These are phyloP conservation scores for Penicillium odoratum DNA, from an alignment of 495 filamentous ascomycete species.

Conservation along the genomic window DNA sequence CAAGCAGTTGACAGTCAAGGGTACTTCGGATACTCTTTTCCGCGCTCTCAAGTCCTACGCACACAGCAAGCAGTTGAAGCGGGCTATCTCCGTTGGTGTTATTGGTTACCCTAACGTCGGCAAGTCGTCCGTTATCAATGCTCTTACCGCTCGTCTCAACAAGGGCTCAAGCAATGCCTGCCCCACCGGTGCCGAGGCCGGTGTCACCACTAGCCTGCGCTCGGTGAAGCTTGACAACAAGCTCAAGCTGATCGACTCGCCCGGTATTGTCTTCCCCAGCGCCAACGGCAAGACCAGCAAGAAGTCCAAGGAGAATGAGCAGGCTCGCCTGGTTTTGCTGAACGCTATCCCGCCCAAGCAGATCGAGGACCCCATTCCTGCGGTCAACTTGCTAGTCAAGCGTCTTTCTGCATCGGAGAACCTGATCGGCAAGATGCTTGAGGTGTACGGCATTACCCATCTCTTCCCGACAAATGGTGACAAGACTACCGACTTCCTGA, in stretches of 20 bases:
- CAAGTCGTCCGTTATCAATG: slow-evolving; percentile 96
- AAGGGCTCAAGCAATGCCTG: slow-evolving; percentile 67
- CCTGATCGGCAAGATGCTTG: slow-evolving; percentile 71
- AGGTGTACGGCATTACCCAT: slow-evolving; percentile 78
- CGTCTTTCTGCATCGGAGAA: slow-evolving; percentile 71
- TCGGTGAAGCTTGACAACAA: slow-evolving; percentile 94
- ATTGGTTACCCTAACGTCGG: slow-evolving; percentile 98
- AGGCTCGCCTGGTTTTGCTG: slow-evolving; percentile 82
- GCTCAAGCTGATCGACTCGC: slow-evolving; percentile 91
- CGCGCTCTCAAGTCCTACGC: slow-evolving; percentile 88
- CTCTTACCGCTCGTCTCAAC: slow-evolving; percentile 78
- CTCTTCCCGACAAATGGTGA: slow-evolving; percentile 70
- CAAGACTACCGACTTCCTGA: slow-evolving; percentile 84
- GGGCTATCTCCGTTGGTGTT: slow-evolving; percentile 86
- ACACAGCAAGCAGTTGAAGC: slow-evolving; percentile 79
- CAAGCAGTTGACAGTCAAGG: slow-evolving; percentile 81
- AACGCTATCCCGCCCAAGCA: slow-evolving; percentile 92
- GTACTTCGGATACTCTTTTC: slow-evolving; percentile 84
- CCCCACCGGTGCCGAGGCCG: slow-evolving; percentile 88
- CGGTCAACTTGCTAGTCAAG: slow-evolving; percentile 76
- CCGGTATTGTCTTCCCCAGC: slow-evolving; percentile 90
- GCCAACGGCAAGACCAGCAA: slow-evolving; percentile 49
- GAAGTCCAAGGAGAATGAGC: slow-evolving; percentile 55
- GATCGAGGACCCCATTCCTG: slow-evolving; percentile 86
- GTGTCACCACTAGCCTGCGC: slow-evolving; percentile 85